Percentiles rank a stretch among this genome's conserved stretches.
Evolutionary conservation across 2,329 filamentous ascomycete species (phyloP).

Genomic region (Trichophyton equinum): DNA sequence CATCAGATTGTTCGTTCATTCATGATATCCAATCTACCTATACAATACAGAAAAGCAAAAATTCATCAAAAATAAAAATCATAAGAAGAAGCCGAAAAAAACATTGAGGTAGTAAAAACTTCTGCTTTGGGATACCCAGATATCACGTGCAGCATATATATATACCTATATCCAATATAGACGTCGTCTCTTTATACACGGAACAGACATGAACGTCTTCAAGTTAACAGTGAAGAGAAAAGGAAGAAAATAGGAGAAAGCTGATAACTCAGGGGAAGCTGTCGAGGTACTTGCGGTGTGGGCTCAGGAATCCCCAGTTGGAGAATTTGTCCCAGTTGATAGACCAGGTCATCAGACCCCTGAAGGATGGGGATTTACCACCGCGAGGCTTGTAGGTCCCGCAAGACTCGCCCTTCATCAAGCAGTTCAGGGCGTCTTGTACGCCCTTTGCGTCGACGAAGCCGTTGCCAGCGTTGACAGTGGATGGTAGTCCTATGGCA

Average conservation of each 20-base stretch:
- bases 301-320: constrained; percentile 1
- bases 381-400: constrained; percentile 5
- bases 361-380: neutral
- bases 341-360: constrained; percentile 6
- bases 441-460: neutral
- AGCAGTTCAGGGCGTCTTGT: constrained; percentile 2
- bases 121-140: neutral
- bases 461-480: constrained; percentile 1
- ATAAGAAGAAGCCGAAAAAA: neutral
- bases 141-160: neutral
- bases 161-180: neutral
- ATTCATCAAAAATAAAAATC: neutral
- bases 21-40: neutral
- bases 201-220: neutral
- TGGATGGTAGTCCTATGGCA: constrained; percentile 4
- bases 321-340: constrained; percentile 7
- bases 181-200: neutral
- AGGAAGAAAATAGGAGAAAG: neutral
- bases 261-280: neutral
- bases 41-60: neutral
- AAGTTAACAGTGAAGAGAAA: neutral
- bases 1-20: neutral
- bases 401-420: constrained; percentile 2
- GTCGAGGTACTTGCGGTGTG: constrained; percentile 4
- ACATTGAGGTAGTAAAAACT: neutral